Base-by-base conservation (phyloP, 2,329 filamentous ascomycete genomes). In the Fusarium sp. region DNA sequence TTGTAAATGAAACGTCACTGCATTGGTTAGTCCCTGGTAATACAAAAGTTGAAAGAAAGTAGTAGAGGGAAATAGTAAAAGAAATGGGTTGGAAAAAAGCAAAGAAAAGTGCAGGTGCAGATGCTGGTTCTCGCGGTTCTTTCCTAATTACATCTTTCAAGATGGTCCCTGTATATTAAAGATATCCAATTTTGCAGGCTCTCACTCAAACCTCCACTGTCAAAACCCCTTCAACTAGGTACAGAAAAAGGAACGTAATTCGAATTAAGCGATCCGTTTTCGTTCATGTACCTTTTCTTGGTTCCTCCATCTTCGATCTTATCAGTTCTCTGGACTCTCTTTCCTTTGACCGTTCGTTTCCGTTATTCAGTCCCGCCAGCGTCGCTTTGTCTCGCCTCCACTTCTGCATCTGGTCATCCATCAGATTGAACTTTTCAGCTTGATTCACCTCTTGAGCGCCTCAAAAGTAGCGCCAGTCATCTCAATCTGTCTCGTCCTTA, bases 361-460 rank as follows among this genome's bases (percentile, higher is more conserved):
- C 40, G n/a, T 45, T 42, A 24, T 46, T 53, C 39, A 28, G 46
- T 26, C 39, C 42, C 46, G 46, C 21, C 43, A 36, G 50, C 32
- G 36, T 38, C 38, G 30, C 45, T 52, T 40, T 42, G 65, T 48
- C 54, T 61, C 54, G 46, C 54, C 46, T 61, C 52, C 44, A 51
- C 65, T 48, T 42, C 50, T 59, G 43, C 52, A 64, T 64, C 32
- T 58, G 36, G 34, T 48, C 48, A 56, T 44, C 28, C 48, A 56
- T 44, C 28, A n/a, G 45, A 26, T 9, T 36, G 28, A 32, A 32
- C 12, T 15, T 32, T 32, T 32, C 28, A 32, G 28, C 28, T 49
- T 62, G 56, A 56, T 62, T 66, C 56, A 56, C 56, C 36, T 48
- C 53, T 38, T 48, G 40, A 6, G 32, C 50, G 65, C 54, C 53